phyloP scores from a whole-genome alignment of 352 stramenopile species.

The Pythium utonaiense region DNA sequence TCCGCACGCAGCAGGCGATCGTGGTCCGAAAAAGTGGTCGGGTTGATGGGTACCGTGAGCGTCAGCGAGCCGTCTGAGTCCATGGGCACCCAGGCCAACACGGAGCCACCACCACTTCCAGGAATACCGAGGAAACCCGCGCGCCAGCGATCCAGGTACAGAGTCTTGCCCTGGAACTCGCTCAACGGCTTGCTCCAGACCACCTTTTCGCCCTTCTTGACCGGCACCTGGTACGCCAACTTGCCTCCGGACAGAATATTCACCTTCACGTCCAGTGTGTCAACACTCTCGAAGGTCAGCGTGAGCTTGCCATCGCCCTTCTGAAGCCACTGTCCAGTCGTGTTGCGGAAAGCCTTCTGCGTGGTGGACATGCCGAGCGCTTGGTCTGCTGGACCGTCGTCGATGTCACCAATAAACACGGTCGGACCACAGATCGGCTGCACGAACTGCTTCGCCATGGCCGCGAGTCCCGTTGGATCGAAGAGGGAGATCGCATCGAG shows the following conservation, averaged over 20 bases:
- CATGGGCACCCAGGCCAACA: slow-evolving; percentile 55
- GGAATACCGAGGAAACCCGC: slow-evolving; percentile 43
- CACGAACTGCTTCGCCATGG: slow-evolving; percentile 40
- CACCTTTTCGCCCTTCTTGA: slow-evolving; percentile 32
- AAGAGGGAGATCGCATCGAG: slow-evolving; percentile 41
- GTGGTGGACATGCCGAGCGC: slow-evolving; percentile 40
- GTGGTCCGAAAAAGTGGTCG: slow-evolving; percentile 16
- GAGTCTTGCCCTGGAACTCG: slow-evolving; percentile 47
- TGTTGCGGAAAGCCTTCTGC: slow-evolving; percentile 38
- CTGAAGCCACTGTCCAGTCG: slow-evolving; percentile 34
- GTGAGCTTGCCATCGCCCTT: slow-evolving; percentile 35
- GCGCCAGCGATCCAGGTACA: slow-evolving; percentile 34
- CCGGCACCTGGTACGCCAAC: slow-evolving; percentile 34
- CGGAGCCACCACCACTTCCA: slow-evolving; percentile 56
- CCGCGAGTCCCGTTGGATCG: slow-evolving; percentile 38
- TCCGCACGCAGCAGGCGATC: too few species aligned
- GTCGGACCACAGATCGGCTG: slow-evolving; percentile 55
- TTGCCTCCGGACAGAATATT: slow-evolving; percentile 53
- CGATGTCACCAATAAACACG: slow-evolving; percentile 42
- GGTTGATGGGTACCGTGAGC: slow-evolving; percentile 19
- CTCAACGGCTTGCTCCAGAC: slow-evolving; percentile 33
- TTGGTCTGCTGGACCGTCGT: slow-evolving; percentile 37
- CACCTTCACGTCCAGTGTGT: slow-evolving; percentile 43
- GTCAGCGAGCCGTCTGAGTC: slow-evolving; percentile 18
- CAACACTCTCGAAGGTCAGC: slow-evolving; percentile 40